Evolutionary conservation across 352 stramenopile genomes (phyloP), one percentile per base, ranked within the genome.

Genomic region (Blastocystis sp.): DNA sequence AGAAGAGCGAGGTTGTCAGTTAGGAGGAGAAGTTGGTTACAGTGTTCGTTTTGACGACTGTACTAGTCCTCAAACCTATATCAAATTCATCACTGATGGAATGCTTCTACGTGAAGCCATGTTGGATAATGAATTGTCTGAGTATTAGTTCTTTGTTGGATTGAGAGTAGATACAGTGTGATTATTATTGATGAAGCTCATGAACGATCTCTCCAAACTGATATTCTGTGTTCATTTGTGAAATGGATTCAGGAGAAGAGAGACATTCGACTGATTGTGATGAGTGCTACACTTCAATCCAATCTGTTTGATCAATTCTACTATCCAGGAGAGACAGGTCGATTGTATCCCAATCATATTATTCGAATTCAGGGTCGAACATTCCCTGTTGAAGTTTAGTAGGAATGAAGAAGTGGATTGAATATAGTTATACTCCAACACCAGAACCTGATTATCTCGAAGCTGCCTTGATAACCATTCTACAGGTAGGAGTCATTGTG

Each of bases 171-270:
- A 5, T 99, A 99, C 92, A 96, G 92, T 42, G 95, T 95, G 39
- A 97, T 99, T 87, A 91, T 98, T 56, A 91, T 99, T 19, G 95
- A 98, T 92, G 95, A 98, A 88, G 95, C 95, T 58, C 96, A 99
- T 90, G 96, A 98, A 90, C 91, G 96, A 14, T 98, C 95, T n/a
- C 90, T 99, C 39, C 94, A 93, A n/a, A 98, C 96, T 3, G 96
- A 99, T 88, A 95, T 98, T 46, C 90, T 99, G 11, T 90, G 94
- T 7, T 94, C 94, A 73, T 63, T 94, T 61, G 91, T 95, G 83
- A 93, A 93, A 85, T 92, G 94, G 51, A 88, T 94, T 7, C 90
- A 90, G 69, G 89, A 91, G 39, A 89, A 92, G 59, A 89, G 88
- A 21, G 88, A 94, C 46, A 89, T 95, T 12, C 93, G 93, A 88